Percentiles rank a stretch among this genome's conserved stretches.
Conservation (phyloP, 2,329 filamentous ascomycete genomes). For the Pseudocercospora ulei region DNA sequence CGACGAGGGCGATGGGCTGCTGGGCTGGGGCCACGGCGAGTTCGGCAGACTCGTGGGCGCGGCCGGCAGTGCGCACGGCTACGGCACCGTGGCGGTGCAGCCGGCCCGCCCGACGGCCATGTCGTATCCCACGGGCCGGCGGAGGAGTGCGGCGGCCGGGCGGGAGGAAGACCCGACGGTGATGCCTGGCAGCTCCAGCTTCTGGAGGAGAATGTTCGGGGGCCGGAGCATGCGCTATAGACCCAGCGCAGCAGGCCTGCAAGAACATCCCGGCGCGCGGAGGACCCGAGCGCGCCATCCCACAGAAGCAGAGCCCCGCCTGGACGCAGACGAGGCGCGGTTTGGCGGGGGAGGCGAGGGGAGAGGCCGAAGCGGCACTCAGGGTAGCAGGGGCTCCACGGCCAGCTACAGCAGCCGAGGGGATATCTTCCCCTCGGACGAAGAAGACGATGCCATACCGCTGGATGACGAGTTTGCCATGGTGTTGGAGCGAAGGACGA, state of each 20-base stretch:
- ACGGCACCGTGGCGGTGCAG: conserved; percentile 31
- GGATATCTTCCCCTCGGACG: conserved; percentile 83
- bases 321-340: conserved; percentile 50
- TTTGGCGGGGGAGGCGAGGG: conserved; percentile 31
- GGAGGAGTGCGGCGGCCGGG: conserved; percentile 49
- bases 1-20: conserved; percentile 53
- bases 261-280: conserved; percentile 65
- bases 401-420: conserved; percentile 80
- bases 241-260: conserved; percentile 79
- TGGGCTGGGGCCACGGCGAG: conserved; percentile 64
- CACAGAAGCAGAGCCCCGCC: conserved; percentile 59
- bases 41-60: conserved; percentile 66
- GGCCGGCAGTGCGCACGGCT: conserved; percentile 41
- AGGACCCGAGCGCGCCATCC: conserved; percentile 32
- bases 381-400: conserved; percentile 67
- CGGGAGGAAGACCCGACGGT: conserved; percentile 63
- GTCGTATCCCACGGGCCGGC: conserved; percentile 57
- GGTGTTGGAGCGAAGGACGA: conserved; percentile 58
- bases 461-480: conserved; percentile 88
- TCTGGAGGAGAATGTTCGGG: conserved; percentile 73
- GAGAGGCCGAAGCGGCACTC: conserved; percentile 65
- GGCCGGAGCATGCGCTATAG: conserved; percentile 71
- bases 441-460: conserved; percentile 78
- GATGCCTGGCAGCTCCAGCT: conserved; percentile 83
- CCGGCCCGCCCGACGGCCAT: conserved; percentile 68